Base-by-base conservation (phyloP, 139 green algal species). In the Nannochloris sp. region DNA sequence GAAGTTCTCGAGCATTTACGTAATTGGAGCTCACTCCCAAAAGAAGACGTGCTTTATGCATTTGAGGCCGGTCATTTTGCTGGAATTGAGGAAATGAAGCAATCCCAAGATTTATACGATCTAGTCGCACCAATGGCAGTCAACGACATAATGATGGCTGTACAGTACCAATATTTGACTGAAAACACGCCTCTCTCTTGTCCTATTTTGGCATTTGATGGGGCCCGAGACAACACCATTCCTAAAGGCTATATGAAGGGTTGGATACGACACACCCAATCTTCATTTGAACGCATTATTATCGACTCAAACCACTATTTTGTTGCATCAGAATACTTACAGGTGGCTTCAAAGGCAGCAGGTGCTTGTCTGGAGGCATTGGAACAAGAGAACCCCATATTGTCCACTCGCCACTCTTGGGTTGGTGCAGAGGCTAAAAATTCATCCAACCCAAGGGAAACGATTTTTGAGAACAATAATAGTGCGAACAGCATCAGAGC, bases 71-170 rank as follows among this genome's bases (percentile, higher is more conserved):
- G 69, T 6, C 58, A 76, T 20, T 79, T 76, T 74, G 75, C 75
- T 10, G 75, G 71, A 10, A 49, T 82, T 43, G 70, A 80, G 10
- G 71, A 82, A 23, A 82, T 82, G 75, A 64, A 63, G 51, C 45
- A 13, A 37, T 79, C 66, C 61, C 55, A 70, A n/a, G 58, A 71
- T 9, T 58, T 82, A 20, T 82, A 79, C 62, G 17, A 77, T 3
- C 62, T 63, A 17, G 67, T 82, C 5, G 75, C 75, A 16, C 75
- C 75, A 6, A 70, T 82, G 28, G 75, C 55, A 26, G 63, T 82
- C 26, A 68, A 67, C 25, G 75, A 82, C 61, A 80, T 79, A n/a
- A 67, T 70, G 13, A 80, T 82, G 75, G 75, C 75, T 3, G 68
- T 79, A 4, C 68, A 73, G 37, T 82, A 82, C 67, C 31, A 16